Evolutionary conservation across 306 rosid species (phyloP).

Genomic region (Quillaja saponaria): DNA sequence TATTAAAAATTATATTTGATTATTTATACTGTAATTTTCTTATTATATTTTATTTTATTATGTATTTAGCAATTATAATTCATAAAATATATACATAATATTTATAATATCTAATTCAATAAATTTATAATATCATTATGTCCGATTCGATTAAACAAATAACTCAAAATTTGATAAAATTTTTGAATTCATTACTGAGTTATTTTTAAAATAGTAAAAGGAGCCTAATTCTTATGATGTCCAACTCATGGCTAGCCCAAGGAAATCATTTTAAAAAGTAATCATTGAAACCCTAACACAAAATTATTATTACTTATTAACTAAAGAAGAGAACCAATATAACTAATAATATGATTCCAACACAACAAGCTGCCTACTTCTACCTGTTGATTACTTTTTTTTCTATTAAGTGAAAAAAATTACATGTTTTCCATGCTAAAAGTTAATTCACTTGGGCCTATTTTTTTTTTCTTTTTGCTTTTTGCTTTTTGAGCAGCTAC

Average conservation of each 20-base stretch:
- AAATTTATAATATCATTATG: too few species aligned
- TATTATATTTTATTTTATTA: too few species aligned
- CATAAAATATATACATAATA: too few species aligned
- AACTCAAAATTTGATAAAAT: too few species aligned
- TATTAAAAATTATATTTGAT: too few species aligned
- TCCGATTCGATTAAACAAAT: too few species aligned
- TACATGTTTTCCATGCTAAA: conserved; percentile 11
- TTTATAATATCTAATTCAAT: too few species aligned
- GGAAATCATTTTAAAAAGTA: conserved; percentile 30
- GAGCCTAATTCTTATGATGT: conserved; percentile 38
- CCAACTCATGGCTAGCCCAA: conserved; percentile 40
- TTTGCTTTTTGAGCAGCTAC: conserved; percentile 19
- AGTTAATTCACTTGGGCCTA: conserved; percentile 17
- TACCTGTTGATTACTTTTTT: not conserved
- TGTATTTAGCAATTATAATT: too few species aligned
- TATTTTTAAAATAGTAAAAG: too few species aligned
- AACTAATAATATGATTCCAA: too few species aligned
- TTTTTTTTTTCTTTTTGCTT: conserved; percentile 10
- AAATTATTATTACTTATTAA: not conserved
- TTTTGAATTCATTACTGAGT: too few species aligned
- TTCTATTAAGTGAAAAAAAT: conserved; percentile 3
- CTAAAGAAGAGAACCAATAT: conserved; percentile 15
- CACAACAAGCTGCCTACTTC: not conserved
- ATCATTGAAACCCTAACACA: conserved; percentile 19
- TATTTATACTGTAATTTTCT: too few species aligned